phyloP scores from a whole-genome alignment of 164 flowering plant species.

The Buxus sempervirens region DNA sequence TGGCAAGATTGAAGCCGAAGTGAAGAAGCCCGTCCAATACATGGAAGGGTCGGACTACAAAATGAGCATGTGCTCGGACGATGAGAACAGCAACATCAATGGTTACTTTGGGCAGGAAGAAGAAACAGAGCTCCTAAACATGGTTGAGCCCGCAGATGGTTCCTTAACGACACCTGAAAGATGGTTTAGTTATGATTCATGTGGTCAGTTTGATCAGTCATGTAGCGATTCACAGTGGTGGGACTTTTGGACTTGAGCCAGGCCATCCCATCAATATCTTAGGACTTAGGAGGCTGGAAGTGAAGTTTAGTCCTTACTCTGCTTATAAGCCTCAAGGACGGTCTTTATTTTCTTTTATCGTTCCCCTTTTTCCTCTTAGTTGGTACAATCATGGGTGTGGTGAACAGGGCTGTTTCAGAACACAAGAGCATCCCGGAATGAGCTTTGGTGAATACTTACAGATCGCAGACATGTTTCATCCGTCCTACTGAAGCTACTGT shows the following conservation, averaged over 20 bases:
- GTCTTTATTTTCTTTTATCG: too few relatives aligned
- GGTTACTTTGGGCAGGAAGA: conserved; percentile 21
- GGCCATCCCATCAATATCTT: too few relatives aligned
- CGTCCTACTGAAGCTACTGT: too few relatives aligned
- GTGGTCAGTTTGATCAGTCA: conserved; percentile 32
- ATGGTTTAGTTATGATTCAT: conserved; percentile 34
- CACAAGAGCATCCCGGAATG: too few relatives aligned
- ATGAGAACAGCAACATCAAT: conserved; percentile 18
- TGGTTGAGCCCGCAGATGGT: conserved; percentile 18
- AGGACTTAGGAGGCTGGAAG: background rate
- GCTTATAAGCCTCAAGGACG: too few relatives aligned
- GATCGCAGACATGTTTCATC: too few relatives aligned
- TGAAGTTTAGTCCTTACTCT: background rate
- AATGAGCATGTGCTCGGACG: conserved; percentile 13
- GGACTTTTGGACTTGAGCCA: conserved; percentile 36
- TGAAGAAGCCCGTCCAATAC: conserved; percentile 17
- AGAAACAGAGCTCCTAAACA: conserved; percentile 11
- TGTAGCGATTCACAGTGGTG: conserved; percentile 47
- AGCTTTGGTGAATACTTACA: too few relatives aligned
- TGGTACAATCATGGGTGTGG: too few relatives aligned
- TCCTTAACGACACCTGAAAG: conserved; percentile 30
- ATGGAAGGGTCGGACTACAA: conserved; percentile 21
- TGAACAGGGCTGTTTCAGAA: too few relatives aligned
- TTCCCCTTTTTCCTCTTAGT: too few relatives aligned
- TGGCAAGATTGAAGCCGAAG: conserved; percentile 12